Percentiles rank a stretch among this genome's conserved stretches.
phyloP scores from a whole-genome alignment of 495 filamentous ascomycete species.

The Xylaria intraflava region DNA sequence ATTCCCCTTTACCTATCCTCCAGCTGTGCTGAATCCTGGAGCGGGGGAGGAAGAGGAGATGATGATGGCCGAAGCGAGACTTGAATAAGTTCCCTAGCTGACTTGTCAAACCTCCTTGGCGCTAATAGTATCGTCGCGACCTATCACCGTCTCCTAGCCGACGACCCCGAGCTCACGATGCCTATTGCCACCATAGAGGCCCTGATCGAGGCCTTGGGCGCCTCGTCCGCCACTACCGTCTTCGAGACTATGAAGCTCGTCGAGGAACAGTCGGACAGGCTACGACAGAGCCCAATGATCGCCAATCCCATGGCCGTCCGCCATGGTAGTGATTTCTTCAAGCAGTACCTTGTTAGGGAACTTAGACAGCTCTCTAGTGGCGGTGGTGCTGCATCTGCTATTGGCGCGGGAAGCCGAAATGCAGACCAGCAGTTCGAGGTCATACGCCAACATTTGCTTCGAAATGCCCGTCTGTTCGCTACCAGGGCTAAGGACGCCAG shows the following conservation, averaged over 20 bases:
- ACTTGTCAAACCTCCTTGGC: neutral
- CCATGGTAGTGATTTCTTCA: conserved; percentile 93
- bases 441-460: conserved; percentile 72
- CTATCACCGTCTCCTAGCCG: conserved; percentile 44
- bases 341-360: conserved; percentile 72
- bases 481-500: conserved; percentile 78
- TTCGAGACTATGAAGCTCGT: conserved; percentile 89
- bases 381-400: conserved; percentile 13
- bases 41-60: neutral
- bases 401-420: neutral
- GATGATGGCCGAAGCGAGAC: neutral
- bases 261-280: conserved; percentile 60
- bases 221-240: conserved; percentile 71
- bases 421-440: conserved; percentile 64
- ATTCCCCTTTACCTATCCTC: neutral
- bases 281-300: conserved; percentile 56
- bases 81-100: neutral
- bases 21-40: neutral
- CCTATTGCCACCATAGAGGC: conserved; percentile 94
- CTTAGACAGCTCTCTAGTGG: conserved; percentile 45
- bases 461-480: conserved; percentile 79
- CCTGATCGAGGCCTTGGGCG: conserved; percentile 73
- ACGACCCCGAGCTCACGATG: conserved; percentile 84
- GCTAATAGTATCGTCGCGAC: conserved; percentile 45
- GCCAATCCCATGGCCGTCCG: conserved; percentile 85